A percentile compares a stretch with the other conserved stretches of the same genome.
Conservation (phyloP, 352 stramenopile species). For the Phytophthora syringae region DNA sequence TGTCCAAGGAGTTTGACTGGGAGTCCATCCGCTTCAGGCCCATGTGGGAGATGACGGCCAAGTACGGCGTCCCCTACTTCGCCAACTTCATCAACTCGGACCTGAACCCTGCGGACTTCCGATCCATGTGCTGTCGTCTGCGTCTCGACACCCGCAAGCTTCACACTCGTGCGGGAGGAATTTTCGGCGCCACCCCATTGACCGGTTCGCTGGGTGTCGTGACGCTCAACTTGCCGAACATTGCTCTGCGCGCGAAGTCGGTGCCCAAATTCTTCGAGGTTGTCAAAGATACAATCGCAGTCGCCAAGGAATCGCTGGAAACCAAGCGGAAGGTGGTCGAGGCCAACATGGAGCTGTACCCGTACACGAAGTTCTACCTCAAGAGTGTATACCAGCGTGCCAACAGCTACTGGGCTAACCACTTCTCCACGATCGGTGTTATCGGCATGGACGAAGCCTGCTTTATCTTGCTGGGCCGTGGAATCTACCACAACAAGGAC, state of each 20-base stretch:
- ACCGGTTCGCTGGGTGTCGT: constrained; percentile 40
- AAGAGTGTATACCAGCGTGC: constrained; percentile 35
- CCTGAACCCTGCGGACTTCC: constrained; percentile 35
- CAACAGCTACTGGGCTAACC: constrained; percentile 42
- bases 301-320: constrained; percentile 39
- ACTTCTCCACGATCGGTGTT: constrained; percentile 42
- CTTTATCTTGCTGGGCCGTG: constrained; percentile 30
- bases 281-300: constrained; percentile 30
- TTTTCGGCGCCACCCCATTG: constrained; percentile 35
- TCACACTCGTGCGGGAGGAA: constrained; percentile 34
- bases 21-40: constrained; percentile 32
- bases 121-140: constrained; percentile 38
- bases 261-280: constrained; percentile 35
- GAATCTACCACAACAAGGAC: constrained; percentile 41
- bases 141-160: constrained; percentile 39
- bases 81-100: constrained; percentile 43
- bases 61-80: constrained; percentile 41
- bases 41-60: constrained; percentile 40
- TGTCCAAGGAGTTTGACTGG: constrained; percentile 41
- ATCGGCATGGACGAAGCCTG: constrained; percentile 43
- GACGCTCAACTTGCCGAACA: constrained; percentile 39
- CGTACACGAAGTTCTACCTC: constrained; percentile 40
- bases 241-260: constrained; percentile 30
- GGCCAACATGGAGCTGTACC: constrained; percentile 39
- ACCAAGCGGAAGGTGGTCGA: constrained; percentile 39